Conservation (phyloP, 2,329 filamentous ascomycete genomes). For the Sphaerostilbella broomeana region DNA sequence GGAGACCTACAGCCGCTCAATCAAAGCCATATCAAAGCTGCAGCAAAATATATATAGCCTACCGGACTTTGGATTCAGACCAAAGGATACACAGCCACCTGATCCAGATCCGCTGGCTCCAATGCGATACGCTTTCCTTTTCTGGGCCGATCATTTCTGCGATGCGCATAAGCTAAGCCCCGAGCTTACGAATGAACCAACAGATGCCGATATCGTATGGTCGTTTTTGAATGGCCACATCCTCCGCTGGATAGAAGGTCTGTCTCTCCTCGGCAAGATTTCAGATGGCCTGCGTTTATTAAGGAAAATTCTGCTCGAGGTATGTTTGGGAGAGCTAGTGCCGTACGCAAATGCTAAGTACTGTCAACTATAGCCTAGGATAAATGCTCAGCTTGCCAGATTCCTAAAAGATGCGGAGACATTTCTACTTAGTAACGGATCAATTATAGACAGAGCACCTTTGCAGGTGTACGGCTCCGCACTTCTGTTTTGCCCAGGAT, state of each 20-base stretch:
- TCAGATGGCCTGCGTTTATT: conserved; percentile 9
- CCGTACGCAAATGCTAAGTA: not conserved
- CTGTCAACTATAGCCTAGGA: not conserved
- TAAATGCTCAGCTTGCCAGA: conserved; percentile 11
- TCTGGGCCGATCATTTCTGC: conserved; percentile 29
- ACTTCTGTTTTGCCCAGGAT: conserved; percentile 26
- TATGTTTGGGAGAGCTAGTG: not conserved
- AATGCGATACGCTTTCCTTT: conserved; percentile 24
- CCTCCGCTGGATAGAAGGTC: conserved; percentile 17
- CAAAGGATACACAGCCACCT: conserved; percentile 14
- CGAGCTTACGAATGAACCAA: conserved; percentile 12
- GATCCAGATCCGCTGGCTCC: conserved; percentile 16
- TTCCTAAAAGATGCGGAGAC: conserved; percentile 23
- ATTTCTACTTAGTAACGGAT: conserved; percentile 22
- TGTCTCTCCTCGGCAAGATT: conserved; percentile 14
- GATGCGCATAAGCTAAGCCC: not conserved
- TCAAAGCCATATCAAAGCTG: conserved; percentile 28
- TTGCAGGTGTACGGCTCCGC: conserved; percentile 30
- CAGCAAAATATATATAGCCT: conserved; percentile 32
- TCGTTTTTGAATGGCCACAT: conserved; percentile 14
- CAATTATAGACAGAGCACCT: conserved; percentile 22
- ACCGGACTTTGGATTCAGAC: conserved; percentile 18
- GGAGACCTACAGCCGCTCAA: conserved; percentile 29
- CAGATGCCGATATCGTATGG: conserved; percentile 16
- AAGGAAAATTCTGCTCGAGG: conserved; percentile 7